phyloP scores from a whole-genome alignment of 768 basidiomycete genomes.

The Tylopilus intermedius region DNA sequence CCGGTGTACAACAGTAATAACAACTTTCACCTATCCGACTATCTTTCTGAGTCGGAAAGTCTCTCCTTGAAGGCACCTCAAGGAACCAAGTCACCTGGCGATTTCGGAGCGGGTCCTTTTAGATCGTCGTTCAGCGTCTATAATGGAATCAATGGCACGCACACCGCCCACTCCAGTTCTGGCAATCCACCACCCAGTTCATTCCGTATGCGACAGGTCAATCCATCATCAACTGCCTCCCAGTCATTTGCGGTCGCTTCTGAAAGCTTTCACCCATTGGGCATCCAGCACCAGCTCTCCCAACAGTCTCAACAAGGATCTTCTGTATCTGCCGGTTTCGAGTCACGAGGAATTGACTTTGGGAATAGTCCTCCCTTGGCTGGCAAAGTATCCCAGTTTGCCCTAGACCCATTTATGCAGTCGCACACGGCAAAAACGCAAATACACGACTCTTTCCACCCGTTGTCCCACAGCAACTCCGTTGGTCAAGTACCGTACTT shows the following conservation, averaged over 20 bases:
- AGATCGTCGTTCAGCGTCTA: conserved; percentile 35
- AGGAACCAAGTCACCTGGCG: conserved; percentile 28
- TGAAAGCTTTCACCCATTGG: conserved; percentile 27
- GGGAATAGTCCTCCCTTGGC: conserved; percentile 23
- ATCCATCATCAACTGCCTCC: conserved; percentile 24
- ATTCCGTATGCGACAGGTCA: conserved; percentile 35
- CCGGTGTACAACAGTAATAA: conserved; percentile 40
- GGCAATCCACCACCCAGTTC: conserved; percentile 30
- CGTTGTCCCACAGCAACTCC: conserved; percentile 30
- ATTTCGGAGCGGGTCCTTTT: conserved; percentile 33
- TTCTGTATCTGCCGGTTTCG: conserved; percentile 20
- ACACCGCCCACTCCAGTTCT: conserved; percentile 20
- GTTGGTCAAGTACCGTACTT: conserved; percentile 32
- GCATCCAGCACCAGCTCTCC: conserved; percentile 31
- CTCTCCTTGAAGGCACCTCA: conserved; percentile 31
- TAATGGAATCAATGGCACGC: conserved; percentile 24
- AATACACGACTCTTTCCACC: conserved; percentile 32
- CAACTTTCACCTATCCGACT: conserved; percentile 33
- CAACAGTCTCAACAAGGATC: conserved; percentile 33
- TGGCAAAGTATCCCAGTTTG: conserved; percentile 28
- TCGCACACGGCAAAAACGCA: conserved; percentile 27
- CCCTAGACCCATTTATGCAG: conserved; percentile 32
- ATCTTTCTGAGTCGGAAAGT: conserved; percentile 30
- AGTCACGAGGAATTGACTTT: conserved; percentile 33
- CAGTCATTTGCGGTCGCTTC: conserved; percentile 24